These are phyloP conservation scores for Xylaria scruposa DNA, from an alignment of 495 filamentous ascomycete genomes.

Conservation along the genomic window DNA sequence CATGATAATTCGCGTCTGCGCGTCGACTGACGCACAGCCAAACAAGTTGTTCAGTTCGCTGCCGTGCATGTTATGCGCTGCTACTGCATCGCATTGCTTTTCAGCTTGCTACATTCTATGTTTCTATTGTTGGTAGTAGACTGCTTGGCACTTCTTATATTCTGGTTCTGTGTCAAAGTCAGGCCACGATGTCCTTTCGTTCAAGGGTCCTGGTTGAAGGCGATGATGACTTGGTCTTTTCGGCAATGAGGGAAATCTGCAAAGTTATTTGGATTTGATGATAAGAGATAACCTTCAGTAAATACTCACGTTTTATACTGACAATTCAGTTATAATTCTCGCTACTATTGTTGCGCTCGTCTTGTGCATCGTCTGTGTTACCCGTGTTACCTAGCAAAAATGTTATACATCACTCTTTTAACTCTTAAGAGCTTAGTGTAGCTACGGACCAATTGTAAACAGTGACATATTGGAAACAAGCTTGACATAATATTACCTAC, in stretches of 20 bases:
- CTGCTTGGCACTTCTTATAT: neutral
- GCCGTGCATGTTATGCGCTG: neutral
- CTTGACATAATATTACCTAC: neutral
- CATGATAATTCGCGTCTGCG: neutral
- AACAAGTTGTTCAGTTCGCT: neutral
- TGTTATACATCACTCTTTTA: neutral
- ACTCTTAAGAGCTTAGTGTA: neutral
- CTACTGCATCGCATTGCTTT: neutral
- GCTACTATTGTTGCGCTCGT: neutral
- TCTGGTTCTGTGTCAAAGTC: neutral
- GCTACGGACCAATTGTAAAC: too few relatives aligned
- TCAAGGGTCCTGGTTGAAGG: constrained; percentile 6
- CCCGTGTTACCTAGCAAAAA: neutral
- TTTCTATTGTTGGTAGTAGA: constrained; percentile 1
- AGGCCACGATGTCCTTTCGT: neutral
- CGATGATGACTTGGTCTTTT: neutral
- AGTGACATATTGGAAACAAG: neutral
- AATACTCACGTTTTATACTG: constrained; percentile 9
- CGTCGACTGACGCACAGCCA: neutral
- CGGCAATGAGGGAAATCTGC: neutral
- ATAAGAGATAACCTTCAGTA: neutral
- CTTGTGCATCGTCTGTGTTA: neutral
- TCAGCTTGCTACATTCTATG: neutral
- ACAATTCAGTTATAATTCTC: neutral
- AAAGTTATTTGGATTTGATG: neutral